These are phyloP conservation scores for Aspergillus versicolor DNA, from an alignment of 2,329 filamentous ascomycete species.

Conservation along the genomic window DNA sequence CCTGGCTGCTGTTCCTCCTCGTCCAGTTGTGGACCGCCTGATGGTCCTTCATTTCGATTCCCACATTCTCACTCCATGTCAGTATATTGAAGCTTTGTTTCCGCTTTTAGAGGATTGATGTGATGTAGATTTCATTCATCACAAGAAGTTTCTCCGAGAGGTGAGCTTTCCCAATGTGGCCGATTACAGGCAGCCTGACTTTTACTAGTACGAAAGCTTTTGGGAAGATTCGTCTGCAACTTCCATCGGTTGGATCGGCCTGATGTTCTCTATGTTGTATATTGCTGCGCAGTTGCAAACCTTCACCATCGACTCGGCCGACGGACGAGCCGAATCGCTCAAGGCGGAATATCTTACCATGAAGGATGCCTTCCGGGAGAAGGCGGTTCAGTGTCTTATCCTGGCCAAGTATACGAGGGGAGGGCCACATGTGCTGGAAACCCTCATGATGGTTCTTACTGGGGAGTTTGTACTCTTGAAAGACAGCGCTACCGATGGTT, in stretches of 20 bases:
- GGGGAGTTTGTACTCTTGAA: not conserved
- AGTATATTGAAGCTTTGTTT: not conserved
- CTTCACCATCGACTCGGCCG: not conserved
- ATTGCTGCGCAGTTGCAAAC: not conserved
- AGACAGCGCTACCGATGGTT: not conserved
- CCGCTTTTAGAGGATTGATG: not conserved
- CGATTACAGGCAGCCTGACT: not conserved
- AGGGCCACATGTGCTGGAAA: not conserved
- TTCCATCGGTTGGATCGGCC: not conserved
- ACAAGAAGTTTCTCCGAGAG: constrained; percentile 1
- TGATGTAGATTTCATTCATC: not conserved
- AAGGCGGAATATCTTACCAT: not conserved
- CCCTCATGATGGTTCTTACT: not conserved
- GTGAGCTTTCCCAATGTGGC: too few species aligned
- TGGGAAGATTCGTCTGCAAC: not conserved
- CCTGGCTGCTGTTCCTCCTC: not conserved
- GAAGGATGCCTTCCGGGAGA: not conserved
- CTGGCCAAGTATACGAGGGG: not conserved
- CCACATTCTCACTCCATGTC: not conserved
- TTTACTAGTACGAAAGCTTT: not conserved
- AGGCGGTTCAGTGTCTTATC: not conserved
- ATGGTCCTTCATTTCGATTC: constrained; percentile 1
- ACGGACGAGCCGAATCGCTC: not conserved
- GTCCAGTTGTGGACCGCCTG: not conserved
- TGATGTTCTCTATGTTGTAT: not conserved